These are phyloP conservation scores for Dalbergia cultrata DNA, from an alignment of 306 rosid genomes.

Conservation along the genomic window DNA sequence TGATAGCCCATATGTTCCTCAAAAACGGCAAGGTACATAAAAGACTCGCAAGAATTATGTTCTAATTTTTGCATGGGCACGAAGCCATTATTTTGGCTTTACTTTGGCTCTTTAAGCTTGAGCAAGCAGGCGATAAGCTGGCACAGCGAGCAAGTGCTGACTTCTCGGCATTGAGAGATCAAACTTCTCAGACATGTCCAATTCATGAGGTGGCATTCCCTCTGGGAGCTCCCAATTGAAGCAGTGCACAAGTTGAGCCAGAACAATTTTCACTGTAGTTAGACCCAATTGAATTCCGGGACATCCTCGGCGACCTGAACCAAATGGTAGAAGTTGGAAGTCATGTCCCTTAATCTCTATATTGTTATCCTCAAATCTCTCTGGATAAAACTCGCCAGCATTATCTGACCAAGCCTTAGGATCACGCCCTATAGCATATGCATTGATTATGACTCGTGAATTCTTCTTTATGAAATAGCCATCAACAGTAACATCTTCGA, in stretches of 20 bases:
- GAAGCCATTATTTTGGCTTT: too few species aligned
- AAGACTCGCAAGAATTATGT: too few species aligned
- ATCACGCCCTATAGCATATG: conserved; percentile 48
- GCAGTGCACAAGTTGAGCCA: conserved; percentile 52
- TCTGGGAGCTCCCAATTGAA: conserved; percentile 48
- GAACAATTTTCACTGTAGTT: neutral
- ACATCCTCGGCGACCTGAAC: conserved; percentile 49
- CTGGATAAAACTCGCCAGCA: conserved; percentile 40
- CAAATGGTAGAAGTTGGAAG: conserved; percentile 48
- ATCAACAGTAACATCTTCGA: conserved; percentile 26
- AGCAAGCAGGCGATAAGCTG: neutral
- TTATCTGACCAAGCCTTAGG: conserved; percentile 42
- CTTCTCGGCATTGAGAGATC: conserved; percentile 38
- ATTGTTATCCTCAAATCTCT: conserved; percentile 31
- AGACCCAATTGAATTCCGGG: conserved; percentile 54
- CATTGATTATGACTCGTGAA: conserved; percentile 37
- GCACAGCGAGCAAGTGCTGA: conserved; percentile 34
- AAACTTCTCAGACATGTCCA: conserved; percentile 43
- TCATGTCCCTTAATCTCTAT: conserved; percentile 37
- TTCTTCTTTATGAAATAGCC: conserved; percentile 42
- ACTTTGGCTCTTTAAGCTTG: too few species aligned
- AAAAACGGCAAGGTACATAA: too few species aligned
- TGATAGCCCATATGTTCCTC: too few species aligned
- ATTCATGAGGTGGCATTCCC: neutral
- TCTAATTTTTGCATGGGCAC: too few species aligned